These are phyloP conservation scores for Datura wrightii DNA, from an alignment of 257 asterid species.

Conservation along the genomic window DNA sequence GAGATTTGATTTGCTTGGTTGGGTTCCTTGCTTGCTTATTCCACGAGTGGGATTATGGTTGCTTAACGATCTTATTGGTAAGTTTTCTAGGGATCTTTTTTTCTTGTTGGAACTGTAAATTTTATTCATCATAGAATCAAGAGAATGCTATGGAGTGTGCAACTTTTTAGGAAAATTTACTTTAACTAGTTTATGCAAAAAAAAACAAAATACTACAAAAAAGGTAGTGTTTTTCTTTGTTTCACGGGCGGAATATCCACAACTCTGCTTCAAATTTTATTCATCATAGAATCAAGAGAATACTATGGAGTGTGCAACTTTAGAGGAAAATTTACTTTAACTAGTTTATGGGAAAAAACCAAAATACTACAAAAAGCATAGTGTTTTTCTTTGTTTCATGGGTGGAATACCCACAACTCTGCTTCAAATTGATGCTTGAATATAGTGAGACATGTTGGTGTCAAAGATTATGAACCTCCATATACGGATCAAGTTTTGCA, in stretches of 20 bases:
- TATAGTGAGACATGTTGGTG: neutral
- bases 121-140: neutral
- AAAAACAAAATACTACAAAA: neutral
- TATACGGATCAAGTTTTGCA: neutral
- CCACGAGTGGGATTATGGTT: neutral
- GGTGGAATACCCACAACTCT: neutral
- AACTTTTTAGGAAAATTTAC: neutral
- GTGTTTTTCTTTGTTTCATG: neutral
- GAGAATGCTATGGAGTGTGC: neutral
- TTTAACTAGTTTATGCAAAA: neutral
- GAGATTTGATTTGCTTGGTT: no score
- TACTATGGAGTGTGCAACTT: neutral
- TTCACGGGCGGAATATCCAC: neutral
- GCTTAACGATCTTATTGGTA: neutral
- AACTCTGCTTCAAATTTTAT: neutral
- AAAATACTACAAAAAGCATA: neutral
- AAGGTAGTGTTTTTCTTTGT: neutral
- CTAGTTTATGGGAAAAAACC: neutral
- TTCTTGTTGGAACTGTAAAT: neutral
- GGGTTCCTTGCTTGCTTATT: no score
- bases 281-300: slow-evolving; percentile 7
- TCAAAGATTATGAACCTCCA: neutral
- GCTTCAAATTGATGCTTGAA: neutral
- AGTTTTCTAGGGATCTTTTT: neutral
- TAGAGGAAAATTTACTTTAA: neutral